Conservation (phyloP, 1,139 yeast species). For the Schizosaccharomyces versatilis region DNA sequence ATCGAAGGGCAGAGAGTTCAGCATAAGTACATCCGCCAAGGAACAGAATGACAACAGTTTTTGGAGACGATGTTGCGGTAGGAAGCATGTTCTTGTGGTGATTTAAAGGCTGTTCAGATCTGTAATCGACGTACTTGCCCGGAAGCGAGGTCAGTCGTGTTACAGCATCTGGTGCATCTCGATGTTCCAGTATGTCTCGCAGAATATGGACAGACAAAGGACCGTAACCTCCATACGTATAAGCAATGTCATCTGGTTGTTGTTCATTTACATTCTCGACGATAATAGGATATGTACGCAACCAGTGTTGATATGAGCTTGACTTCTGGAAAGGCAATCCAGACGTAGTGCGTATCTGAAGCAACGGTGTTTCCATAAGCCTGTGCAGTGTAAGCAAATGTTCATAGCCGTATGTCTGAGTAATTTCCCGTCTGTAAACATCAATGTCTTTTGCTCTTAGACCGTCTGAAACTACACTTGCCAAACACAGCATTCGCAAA, state of each 20-base stretch:
- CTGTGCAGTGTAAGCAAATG: slow-evolving; percentile 23
- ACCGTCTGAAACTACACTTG: slow-evolving; percentile 43
- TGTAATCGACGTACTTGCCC: background rate
- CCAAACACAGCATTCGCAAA: slow-evolving; percentile 30
- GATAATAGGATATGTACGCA: slow-evolving; percentile 17
- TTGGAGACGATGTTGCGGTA: background rate
- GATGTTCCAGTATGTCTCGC: slow-evolving; percentile 14
- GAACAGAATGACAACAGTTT: slow-evolving; percentile 25
- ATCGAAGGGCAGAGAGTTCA: slow-evolving; percentile 45
- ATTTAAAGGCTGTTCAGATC: too few species aligned
- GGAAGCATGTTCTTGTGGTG: background rate
- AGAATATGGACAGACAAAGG: slow-evolving; percentile 26
- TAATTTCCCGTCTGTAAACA: slow-evolving; percentile 27
- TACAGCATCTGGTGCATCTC: background rate
- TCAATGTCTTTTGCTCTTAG: slow-evolving; percentile 38
- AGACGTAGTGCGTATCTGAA: slow-evolving; percentile 14
- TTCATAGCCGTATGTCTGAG: slow-evolving; percentile 39
- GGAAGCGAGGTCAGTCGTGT: background rate
- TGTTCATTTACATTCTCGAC: slow-evolving; percentile 18
- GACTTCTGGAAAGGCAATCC: slow-evolving; percentile 17
- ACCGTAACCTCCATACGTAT: slow-evolving; percentile 27
- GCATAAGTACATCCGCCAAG: slow-evolving; percentile 68
- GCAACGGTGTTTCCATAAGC: slow-evolving; percentile 23
- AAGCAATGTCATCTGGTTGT: slow-evolving; percentile 19
- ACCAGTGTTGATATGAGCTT: slow-evolving; percentile 8